Evolutionary conservation across 2,329 filamentous ascomycete species (phyloP), one percentile per base, ranked within the genome.

Genomic region (Aciculosporium take): DNA sequence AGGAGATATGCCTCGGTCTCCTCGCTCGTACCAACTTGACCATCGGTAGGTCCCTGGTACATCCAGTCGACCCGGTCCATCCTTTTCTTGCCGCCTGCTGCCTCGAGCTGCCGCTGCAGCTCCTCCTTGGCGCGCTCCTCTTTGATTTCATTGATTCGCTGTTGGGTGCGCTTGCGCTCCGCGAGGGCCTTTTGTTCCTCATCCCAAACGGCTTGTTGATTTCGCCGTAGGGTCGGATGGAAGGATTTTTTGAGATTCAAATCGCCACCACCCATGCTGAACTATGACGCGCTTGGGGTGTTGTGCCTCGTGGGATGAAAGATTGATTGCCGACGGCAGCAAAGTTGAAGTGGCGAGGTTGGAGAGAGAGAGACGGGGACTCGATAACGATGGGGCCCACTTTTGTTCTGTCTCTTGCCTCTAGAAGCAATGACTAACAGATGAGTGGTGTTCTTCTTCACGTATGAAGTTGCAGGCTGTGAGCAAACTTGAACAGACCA

Each of bases 161-260:
- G 84, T 44, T 94, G 86, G 47, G 87, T 93, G 51, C 83, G 81
- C 60, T 96, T 96, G 62, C 91, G 82, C 69, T 98, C 91, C 40
- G 91, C 85, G 10, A 98, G 76, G 3, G 89, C 91, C 50, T 86
- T 84, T 60, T 91, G 81, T 58, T 96, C 88, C 61, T 93, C 84
- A 47, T 89, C 79, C 78, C 84, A 94, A 51, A 95, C 88, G 59
- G 76, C 77, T 61, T 78, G 77, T 68, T 94, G 91, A 62, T 98
- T 98, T 66, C 81, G 84, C 65, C 87, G 78, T 50, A 95, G 73
- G 53, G 80, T 78, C 46, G 91, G 89, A 65, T 98, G 89, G 79
- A 89, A 98, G 70, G 84, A 84, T 65, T 87, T 86, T 66, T 95
- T 95, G 53, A 94, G 66, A 57, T 96, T 95, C 56, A 98, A 76